phyloP scores from a whole-genome alignment of 345 rosid species.

The Rhizophora mangle region DNA sequence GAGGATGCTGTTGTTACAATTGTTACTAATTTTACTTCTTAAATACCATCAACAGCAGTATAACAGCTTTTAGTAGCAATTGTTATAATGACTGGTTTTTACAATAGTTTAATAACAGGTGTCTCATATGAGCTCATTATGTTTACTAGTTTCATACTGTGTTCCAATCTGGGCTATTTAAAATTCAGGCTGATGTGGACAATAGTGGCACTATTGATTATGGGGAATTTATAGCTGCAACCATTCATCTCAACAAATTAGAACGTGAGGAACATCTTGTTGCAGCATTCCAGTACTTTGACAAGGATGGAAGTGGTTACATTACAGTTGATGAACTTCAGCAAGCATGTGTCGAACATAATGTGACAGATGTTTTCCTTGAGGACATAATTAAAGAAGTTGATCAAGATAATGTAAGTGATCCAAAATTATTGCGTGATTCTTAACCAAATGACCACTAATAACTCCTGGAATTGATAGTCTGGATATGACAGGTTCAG shows the following conservation, averaged over 20 bases:
- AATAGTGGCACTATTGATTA: slow-evolving; percentile 96
- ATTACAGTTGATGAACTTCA: slow-evolving; percentile 96
- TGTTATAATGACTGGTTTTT: no score
- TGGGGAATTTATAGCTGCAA: slow-evolving; percentile 95
- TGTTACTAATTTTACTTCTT: no score
- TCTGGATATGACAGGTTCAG: no score
- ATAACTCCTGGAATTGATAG: no score
- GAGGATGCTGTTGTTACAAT: no score
- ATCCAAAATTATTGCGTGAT: slow-evolving; percentile 2
- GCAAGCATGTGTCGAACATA: slow-evolving; percentile 90
- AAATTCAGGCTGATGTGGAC: slow-evolving; percentile 89
- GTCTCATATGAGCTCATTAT: background rate
- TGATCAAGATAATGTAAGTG: slow-evolving; percentile 92
- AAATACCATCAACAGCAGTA: no score
- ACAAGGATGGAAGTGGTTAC: slow-evolving; percentile 92
- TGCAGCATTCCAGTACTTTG: slow-evolving; percentile 90
- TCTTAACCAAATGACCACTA: background rate
- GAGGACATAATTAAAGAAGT: slow-evolving; percentile 95
- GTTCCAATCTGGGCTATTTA: background rate
- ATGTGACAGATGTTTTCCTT: slow-evolving; percentile 79
- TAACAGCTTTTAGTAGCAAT: no score
- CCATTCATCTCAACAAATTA: slow-evolving; percentile 86
- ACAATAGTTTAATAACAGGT: no score
- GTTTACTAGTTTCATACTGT: background rate
- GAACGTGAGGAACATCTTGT: slow-evolving; percentile 98